Evolutionary conservation across 2,329 filamentous ascomycete genomes (phyloP), one percentile per base, ranked within the genome.

Genomic region (Pestalotiopsis fici): DNA sequence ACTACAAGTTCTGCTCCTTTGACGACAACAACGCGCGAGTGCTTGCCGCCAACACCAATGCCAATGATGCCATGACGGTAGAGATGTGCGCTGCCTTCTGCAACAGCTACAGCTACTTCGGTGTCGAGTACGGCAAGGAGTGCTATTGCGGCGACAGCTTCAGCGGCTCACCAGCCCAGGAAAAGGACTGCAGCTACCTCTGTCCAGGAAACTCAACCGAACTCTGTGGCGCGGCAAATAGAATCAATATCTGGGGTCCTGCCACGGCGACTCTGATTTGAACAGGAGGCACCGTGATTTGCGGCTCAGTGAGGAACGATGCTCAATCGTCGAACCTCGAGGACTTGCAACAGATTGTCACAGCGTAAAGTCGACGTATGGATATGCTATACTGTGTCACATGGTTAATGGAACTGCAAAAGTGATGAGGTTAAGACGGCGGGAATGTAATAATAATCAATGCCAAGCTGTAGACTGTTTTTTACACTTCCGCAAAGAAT

Each of bases 281-380:
- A 13, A 27, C 13, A 35, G 31, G 7, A 35, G 31, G 31, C 31
- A 35, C 31, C 31, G 31, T 35, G 31, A 6, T 7, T 35, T 35
- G 31, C 31, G 31, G 31, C 31, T 35, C 6, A 35, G 7, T 35
- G 31, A 11, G 31, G 31, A 11, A 35, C 31, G 7, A 7, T 35
- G 31, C 31, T 35, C 31, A 0, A 35, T 6, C 11, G 31, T 35
- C 31, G 31, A 35, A 11, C 31, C 31, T 35, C 6, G 11, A 11
- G 31, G 31, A 35, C 31, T 35, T 23, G 31, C 15, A 31, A 88
- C 86, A 87, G 77, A 78, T 47, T 88, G 88, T 73, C 78, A 21
- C 15, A n/a, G n/a, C 6, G n/a, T 9, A n/a, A 18, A 50, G 4
- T n/a, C 6, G 3, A 3, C 21, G 18, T n/a, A n/a, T 1, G 9